Percentiles rank a stretch among this genome's conserved stretches.
Evolutionary conservation across 352 stramenopile genomes (phyloP).

Genomic region (Phytophthora meadii): DNA sequence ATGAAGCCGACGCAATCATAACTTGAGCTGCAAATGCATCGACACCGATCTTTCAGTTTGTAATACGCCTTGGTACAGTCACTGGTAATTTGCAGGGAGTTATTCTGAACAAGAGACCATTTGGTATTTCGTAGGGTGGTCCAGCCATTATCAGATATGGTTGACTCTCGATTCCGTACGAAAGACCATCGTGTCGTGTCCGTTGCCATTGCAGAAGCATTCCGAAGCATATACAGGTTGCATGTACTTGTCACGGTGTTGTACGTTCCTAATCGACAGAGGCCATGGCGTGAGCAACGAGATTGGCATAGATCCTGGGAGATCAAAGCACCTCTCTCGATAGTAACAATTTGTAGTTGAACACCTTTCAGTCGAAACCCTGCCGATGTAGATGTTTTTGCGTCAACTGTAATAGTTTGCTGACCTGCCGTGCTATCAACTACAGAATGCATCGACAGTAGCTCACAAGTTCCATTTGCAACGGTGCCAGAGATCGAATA

Average conservation of each 20-base stretch:
- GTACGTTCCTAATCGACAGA: conserved; percentile 55
- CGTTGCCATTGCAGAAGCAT: conserved; percentile 18
- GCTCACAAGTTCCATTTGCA: conserved; percentile 41
- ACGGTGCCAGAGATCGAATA: conserved; percentile 35
- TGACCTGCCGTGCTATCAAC: conserved; percentile 36
- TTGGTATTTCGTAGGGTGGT: conserved; percentile 42
- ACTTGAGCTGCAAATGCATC: conserved; percentile 47
- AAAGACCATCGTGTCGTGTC: conserved; percentile 41
- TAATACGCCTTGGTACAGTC: conserved; percentile 34
- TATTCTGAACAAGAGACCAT: conserved; percentile 43
- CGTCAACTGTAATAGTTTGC: conserved; percentile 43
- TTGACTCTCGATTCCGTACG: conserved; percentile 33
- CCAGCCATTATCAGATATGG: conserved; percentile 50
- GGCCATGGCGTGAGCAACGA: conserved; percentile 44
- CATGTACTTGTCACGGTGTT: conserved; percentile 44
- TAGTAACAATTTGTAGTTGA: conserved; percentile 42
- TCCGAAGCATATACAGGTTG: conserved; percentile 54
- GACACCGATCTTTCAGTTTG: conserved; percentile 53
- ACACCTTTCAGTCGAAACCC: conserved; percentile 51
- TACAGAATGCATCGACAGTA: conserved; percentile 54
- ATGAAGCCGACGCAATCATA: conserved; percentile 51
- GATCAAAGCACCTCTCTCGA: conserved; percentile 49
- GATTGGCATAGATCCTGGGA: conserved; percentile 45
- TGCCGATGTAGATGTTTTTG: conserved; percentile 42
- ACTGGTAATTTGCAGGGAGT: conserved; percentile 34